Evolutionary conservation across 768 basidiomycete genomes (phyloP), one percentile per base, ranked within the genome.

Genomic region (Imleria badia): DNA sequence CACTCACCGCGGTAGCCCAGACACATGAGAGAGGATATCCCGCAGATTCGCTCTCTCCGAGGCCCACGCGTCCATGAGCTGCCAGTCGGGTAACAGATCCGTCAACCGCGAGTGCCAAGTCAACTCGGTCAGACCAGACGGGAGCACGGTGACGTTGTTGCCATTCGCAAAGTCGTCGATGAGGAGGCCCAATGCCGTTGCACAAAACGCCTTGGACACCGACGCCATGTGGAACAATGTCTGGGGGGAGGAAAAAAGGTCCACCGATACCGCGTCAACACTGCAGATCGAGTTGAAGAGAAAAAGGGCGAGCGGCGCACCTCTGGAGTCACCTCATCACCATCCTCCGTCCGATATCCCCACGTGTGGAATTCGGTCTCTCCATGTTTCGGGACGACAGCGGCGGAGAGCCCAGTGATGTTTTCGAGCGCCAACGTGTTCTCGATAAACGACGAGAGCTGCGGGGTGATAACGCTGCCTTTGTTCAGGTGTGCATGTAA

Each of bases 41-140:
- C 65, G 61, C 12, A 79, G 11, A 42, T 67, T 73, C 0, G 72
- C 72, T 48, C 65, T 70, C 48, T 68, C 57, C 15, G 63, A 72
- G 0, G 77, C 75, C 70, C 72, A 76, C 9, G 29, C 58, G 56
- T 81, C 76, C 59, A 67, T 66, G 17, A 79, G 69, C 51, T 59
- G 46, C 78, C 79, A 81, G 13, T 66, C 69, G 0, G 76, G 76
- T 2, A 80, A 63, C 7, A 78, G 14, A 38, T 75, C 73, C 23
- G 43, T 54, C 40, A 78, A 31, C 54, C 68, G 72, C 0, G 75
- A 74, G 14, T 69, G 58, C 75, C 75, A 78, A 5, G 58, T 66
- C 13, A 78, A 51, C 46, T 69, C 61, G 1, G 51, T 50, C 20
- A 76, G 19, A 7, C 60, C 58, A 1, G 51, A 19, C 1, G 76